Base-by-base conservation (phyloP, 257 asterid species). In the Ilex aquifolium region DNA sequence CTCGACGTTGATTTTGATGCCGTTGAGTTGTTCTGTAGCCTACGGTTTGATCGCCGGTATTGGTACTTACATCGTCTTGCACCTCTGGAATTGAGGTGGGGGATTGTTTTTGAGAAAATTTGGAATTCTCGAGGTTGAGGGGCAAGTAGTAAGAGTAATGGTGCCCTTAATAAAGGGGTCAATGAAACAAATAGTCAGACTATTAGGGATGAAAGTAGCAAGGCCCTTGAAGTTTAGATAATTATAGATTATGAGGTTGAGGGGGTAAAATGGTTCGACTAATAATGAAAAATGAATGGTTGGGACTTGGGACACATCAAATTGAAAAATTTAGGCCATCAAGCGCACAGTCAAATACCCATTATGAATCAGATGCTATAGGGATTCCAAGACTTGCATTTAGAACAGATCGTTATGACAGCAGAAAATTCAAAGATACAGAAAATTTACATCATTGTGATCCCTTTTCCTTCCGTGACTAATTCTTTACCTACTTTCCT, bases 401-500 rank as follows among this genome's bases (percentile, higher is more conserved):
- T 21, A 21, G 27, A n/a, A n/a, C n/a, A n/a, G n/a, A 36, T 36
- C 3, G 40, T 36, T 36, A 3, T 36, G 3, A 36, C 40, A 36
- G 40, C 7, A n/a, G n/a, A n/a, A n/a, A n/a, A n/a, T n/a, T n/a
- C n/a, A n/a, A n/a, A 36, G 42, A 4, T 4, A 36, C 42, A 8
- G 5, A 36, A 8, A 36, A 36, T 36, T 58, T 59, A 44, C 71
- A 65, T 2, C 5, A 13, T 52, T 14, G 30, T 1, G 2, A 2
- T 31, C 21, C 21, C 32, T 17, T 32, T 21, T 31, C 27, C 27
- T 21, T 21, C 27, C 27, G 27, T 21, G 27, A 21, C 27, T 21
- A 21, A 21, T 21, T 51, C 31, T 60, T 61, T 61, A 72, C 60
- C 54, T 27, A 56, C 63, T 70, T 40, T 72, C 79, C n/a, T 49